Base-by-base conservation (phyloP, 1,284 basidiomycete species). In the Tilletia setariae region DNA sequence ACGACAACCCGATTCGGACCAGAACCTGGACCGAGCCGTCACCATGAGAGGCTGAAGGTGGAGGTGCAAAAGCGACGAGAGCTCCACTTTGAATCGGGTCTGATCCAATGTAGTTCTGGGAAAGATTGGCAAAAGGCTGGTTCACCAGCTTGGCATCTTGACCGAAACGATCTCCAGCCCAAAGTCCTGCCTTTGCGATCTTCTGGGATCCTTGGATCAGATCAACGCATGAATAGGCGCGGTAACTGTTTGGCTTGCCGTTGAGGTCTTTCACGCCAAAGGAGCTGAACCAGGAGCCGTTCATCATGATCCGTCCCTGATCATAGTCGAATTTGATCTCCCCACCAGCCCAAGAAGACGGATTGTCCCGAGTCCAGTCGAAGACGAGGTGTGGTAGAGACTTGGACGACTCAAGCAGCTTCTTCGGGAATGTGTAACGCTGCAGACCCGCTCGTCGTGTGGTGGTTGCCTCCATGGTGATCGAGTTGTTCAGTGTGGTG, bases 291-390 rank as follows among this genome's bases (percentile, higher is more conserved):
- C 72, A 79, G 6, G 71, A 72, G 15, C 76, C 76, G 43, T 73
- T 74, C 72, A 78, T 75, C 67, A 68, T 68, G 61, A 78, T 59
- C 1, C 73, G 63, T 1, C 76, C 76, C 9, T 69, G 56, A 0
- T 66, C 47, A 66, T 71, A 72, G 35, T 77, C 71, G 25, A 74
- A 69, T 23, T 70, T 65, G 61, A 76, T 68, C 67, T 71, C 66
- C 9, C 76, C 76, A 8, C 73, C 74, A 1, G 67, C 53, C 63
- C 74, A 76, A 0, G 76, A 75, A 2, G 75, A 73, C 4, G 78
- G 78, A 30, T 71, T 72, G 49, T 79, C 78, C 64, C 78, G 76
- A 42, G 78, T 74, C 74, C 75, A 77, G 66, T 79, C 78, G 40
- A 76, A 68, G 13, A 79, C 76, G 16, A 79, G 62, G 21, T 70